Base-by-base conservation (phyloP, 495 filamentous ascomycete species). In the Chaetomidium leptoderma region DNA sequence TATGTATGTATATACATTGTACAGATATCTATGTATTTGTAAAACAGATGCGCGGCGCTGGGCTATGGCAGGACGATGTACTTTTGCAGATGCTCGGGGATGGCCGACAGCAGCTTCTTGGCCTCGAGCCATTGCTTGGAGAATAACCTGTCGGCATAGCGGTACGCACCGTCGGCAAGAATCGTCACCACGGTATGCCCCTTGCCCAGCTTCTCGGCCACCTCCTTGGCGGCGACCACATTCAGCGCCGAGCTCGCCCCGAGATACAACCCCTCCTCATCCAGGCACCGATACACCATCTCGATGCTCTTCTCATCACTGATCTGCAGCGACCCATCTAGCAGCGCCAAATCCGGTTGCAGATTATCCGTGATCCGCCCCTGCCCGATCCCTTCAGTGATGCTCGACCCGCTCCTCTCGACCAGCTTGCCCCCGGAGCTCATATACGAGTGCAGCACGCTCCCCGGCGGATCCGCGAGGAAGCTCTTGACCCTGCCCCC, bases 341-440 rank as follows among this genome's bases (percentile, higher is more conserved):
- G 63, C 26, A 95, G 76, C 43, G 82, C 86, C 53, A 98, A 78
- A 66, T 98, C 95, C 17, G 84, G 89, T 72, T 83, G 74, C 50
- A 98, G 75, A 72, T 98, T 98, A 60, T 95, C 91, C 37, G 93
- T 98, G 16, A 98, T 80, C n/a, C 93, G 86, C 8, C 93, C 93
- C 76, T 98, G 93, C 3, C 93, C 93, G 66, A 98, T 98, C 2
- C 93, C 93, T 75, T 98, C 93, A 3, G 93, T 98, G 72, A 98
- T 97, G 69, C 86, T 91, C 53, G 88, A 84, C 33, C 93, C 93
- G 6, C 77, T 76, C n/a, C 95, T 83, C 66, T 96, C 92, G 14
- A 71, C 74, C 59, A 96, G 74, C 66, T 86, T 86, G 7, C 92
- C 93, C 19, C 91, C 91, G 10, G 87, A 91, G 57, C 81, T 78